Base-by-base conservation (phyloP, 2,329 filamentous ascomycete genomes). In the Westerdykella ornata region DNA sequence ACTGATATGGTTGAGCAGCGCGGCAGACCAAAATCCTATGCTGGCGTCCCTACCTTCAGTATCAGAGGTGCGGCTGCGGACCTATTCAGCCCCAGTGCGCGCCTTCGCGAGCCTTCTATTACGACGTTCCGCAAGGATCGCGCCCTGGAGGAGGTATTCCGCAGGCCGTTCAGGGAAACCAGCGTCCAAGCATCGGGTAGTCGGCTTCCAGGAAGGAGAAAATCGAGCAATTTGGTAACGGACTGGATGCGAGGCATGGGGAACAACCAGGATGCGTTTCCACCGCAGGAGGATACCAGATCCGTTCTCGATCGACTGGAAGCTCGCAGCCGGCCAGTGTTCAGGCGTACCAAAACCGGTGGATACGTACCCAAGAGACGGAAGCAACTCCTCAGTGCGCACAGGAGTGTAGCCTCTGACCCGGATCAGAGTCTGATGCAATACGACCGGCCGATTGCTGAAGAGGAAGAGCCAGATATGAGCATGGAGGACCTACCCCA, bases 111-210 rank as follows among this genome's bases (percentile, higher is more conserved):
- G 60, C 88, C 89, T 45, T 96, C 89, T 0, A 80, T 95, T 39
- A 81, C 85, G 28, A 92, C 88, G 1, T 90, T 84, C 55, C 85
- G 90, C 54, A 94, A 96, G 58, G 89, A 96, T 53, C 82, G 81
- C 39, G 89, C 88, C 6, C 70, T 97, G 16, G 90, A 95, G 51
- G 89, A 96, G 59, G 88, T 97, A 0, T 97, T 97, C 62, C 77
- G 87, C 15, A 58, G 68, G 14, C 79, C 81, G 0, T 87, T 85
- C 19, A 63, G 61, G 35, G 82, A 83, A 45, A 72, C 78, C 37
- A 75, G 76, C 32, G 47, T 55, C 7, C 54, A 54, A 35, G 49
- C 49, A 8, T 60, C 63, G 1, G 51, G 51, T 8, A 58, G 64
- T 41, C 63, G 66, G 47, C 60, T 61, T 8, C 44, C 55, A 19